Conservation (phyloP, 306 rosid genomes). For the Senna siamea region DNA sequence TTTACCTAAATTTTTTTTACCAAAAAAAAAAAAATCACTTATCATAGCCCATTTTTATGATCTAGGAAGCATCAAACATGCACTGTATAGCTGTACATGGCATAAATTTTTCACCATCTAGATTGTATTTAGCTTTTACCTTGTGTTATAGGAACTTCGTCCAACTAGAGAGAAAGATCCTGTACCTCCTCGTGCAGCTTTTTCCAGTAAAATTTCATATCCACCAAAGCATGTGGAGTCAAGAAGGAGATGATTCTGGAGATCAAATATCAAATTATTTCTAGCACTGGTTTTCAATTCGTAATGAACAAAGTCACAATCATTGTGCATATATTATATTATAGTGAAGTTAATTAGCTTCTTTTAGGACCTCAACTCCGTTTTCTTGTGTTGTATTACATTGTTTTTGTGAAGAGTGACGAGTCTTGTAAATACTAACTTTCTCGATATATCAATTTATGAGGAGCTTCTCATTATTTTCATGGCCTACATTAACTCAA, state of each 20-base stretch:
- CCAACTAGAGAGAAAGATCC: constrained; percentile 61
- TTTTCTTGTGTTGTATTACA: constrained; percentile 32
- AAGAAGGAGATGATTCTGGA: constrained; percentile 55
- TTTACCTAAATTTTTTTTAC: too few relatives aligned
- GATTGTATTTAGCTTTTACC: constrained; percentile 22
- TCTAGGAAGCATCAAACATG: too few relatives aligned
- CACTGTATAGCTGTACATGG: too few relatives aligned
- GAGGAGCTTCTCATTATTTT: background rate
- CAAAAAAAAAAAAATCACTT: too few relatives aligned
- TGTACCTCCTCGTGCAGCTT: constrained; percentile 43
- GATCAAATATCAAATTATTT: constrained; percentile 38
- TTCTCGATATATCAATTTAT: constrained; percentile 28
- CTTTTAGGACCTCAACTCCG: constrained; percentile 8
- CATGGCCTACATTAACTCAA: too few relatives aligned
- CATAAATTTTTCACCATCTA: too few relatives aligned
- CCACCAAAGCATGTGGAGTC: constrained; percentile 46
- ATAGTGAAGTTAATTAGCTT: background rate
- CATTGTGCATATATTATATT: constrained; percentile 49
- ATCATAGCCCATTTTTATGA: background rate
- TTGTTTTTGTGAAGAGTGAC: constrained; percentile 29
- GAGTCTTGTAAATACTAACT: constrained; percentile 53
- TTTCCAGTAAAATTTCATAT: constrained; percentile 45
- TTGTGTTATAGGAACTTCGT: constrained; percentile 68
- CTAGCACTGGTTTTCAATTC: constrained; percentile 38
- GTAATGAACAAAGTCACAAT: constrained; percentile 32